Evolutionary conservation across 495 filamentous ascomycete genomes (phyloP).

Genomic region (Astrothelium macrocarpum): DNA sequence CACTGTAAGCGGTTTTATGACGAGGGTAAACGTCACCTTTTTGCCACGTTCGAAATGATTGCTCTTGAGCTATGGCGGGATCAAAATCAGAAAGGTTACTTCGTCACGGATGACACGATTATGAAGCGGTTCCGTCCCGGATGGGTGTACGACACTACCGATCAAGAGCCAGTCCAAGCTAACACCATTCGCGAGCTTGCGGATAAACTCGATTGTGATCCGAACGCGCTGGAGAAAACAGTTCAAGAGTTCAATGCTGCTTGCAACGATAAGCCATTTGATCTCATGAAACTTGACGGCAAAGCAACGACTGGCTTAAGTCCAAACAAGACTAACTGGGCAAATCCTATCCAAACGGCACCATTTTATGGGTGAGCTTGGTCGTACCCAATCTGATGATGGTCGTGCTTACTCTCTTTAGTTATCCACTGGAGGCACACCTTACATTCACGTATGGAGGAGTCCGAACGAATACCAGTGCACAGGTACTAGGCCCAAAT

Average conservation of each 20-base stretch:
- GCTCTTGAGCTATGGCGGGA: constrained; percentile 24
- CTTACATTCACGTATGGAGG: constrained; percentile 20
- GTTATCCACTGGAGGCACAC: background rate
- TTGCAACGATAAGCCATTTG: constrained; percentile 22
- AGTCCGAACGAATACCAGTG: constrained; percentile 19
- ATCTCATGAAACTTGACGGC: constrained; percentile 25
- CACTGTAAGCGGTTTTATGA: constrained; percentile 25
- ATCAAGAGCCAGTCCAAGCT: constrained; percentile 21
- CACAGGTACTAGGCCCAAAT: constrained; percentile 20
- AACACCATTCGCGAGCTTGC: constrained; percentile 23
- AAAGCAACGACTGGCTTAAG: constrained; percentile 19
- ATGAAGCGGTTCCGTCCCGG: constrained; percentile 23
- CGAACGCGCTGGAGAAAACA: constrained; percentile 22
- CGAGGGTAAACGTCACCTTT: constrained; percentile 25
- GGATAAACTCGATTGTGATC: constrained; percentile 21
- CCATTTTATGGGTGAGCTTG: constrained; percentile 20
- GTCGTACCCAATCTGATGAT: background rate
- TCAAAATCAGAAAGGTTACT: constrained; percentile 23
- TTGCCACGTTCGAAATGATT: constrained; percentile 25
- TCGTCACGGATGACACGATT: constrained; percentile 22
- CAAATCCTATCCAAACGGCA: constrained; percentile 17
- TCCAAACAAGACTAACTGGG: constrained; percentile 27
- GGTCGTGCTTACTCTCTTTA: background rate
- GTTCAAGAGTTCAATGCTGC: constrained; percentile 24
- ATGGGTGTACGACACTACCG: constrained; percentile 28